These are phyloP conservation scores for Xylaria sp. DNA, from an alignment of 2,329 filamentous ascomycete species.

Conservation along the genomic window DNA sequence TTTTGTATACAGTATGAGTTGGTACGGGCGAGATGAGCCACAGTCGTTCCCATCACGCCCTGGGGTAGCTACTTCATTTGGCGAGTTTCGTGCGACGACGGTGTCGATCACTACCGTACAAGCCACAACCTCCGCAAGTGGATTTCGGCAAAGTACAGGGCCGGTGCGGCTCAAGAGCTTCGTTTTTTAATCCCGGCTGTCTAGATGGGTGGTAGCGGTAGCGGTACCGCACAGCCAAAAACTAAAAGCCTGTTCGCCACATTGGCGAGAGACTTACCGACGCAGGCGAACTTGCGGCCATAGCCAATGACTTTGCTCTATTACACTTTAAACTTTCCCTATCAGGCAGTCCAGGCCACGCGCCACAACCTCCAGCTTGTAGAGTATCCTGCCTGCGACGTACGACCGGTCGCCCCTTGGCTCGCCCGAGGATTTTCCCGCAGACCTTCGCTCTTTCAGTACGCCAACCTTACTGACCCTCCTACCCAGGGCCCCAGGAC, in stretches of 20 bases:
- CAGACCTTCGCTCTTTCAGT: neutral
- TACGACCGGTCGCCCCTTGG: neutral
- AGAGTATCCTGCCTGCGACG: slow-evolving; percentile 12
- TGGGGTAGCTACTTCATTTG: slow-evolving; percentile 42
- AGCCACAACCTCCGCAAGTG: slow-evolving; percentile 38
- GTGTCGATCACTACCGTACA: slow-evolving; percentile 32
- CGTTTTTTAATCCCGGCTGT: neutral
- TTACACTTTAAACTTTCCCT: slow-evolving; percentile 42
- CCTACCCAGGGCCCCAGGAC: neutral
- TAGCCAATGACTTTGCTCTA: slow-evolving; percentile 41
- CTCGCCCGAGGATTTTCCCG: neutral
- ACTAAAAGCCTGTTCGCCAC: slow-evolving; percentile 22
- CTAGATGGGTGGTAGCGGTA: slow-evolving; percentile 9
- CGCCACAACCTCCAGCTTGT: slow-evolving; percentile 39
- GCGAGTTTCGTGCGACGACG: slow-evolving; percentile 32
- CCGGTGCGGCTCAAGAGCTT: slow-evolving; percentile 28
- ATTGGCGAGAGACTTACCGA: slow-evolving; percentile 35
- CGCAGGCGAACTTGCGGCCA: slow-evolving; percentile 20
- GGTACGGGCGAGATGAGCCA: slow-evolving; percentile 35
- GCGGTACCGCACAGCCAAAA: neutral
- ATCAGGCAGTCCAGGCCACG: slow-evolving; percentile 43
- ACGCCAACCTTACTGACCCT: neutral
- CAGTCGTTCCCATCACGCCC: slow-evolving; percentile 40
- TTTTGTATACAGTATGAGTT: slow-evolving; percentile 34
- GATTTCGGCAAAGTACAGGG: slow-evolving; percentile 14